A percentile compares a stretch with the other conserved stretches of the same genome.
These are phyloP conservation scores for Colletotrichum shisoi DNA, from an alignment of 2,329 filamentous ascomycete species.

Conservation along the genomic window DNA sequence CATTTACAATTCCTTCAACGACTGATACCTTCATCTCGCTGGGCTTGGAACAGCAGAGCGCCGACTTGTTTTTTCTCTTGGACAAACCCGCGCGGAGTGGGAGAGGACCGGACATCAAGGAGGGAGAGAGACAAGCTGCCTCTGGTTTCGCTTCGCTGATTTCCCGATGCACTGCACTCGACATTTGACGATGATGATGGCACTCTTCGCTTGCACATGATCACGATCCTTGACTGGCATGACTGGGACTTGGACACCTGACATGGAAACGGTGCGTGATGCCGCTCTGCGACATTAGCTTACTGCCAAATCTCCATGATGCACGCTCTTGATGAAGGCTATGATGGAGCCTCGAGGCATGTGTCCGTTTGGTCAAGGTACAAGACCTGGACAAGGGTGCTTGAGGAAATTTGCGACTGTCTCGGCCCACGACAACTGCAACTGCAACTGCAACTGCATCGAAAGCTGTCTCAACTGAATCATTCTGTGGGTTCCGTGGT, in stretches of 20 bases:
- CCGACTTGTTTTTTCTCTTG: conserved; percentile 31
- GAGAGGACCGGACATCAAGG: conserved; percentile 7
- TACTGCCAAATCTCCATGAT: conserved; percentile 31
- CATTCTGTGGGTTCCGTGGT: conserved; percentile 20
- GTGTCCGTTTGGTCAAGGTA: conserved; percentile 17
- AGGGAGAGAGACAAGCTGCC: conserved; percentile 23
- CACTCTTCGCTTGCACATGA: conserved; percentile 36
- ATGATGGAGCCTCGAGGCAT: conserved; percentile 26
- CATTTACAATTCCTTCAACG: conserved; percentile 26
- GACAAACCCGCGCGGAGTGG: conserved; percentile 25
- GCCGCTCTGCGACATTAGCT: conserved; percentile 29
- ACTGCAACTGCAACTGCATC: conserved; percentile 47
- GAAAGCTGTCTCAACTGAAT: conserved; percentile 9
- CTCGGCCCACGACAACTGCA: conserved; percentile 43
- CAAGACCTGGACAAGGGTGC: conserved; percentile 2
- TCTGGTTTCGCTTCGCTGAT: conserved; percentile 32
- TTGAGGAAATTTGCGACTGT: conserved; percentile 4
- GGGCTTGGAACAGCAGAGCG: conserved; percentile 35
- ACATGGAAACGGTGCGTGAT: conserved; percentile 37
- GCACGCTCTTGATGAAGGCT: conserved; percentile 28
- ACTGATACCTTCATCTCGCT: conserved; percentile 32
- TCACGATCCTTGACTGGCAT: conserved; percentile 38
- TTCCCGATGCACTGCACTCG: conserved; percentile 35
- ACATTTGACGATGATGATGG: conserved; percentile 39
- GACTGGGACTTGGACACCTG: conserved; percentile 29